Evolutionary conservation across 2,329 filamentous ascomycete species (phyloP).

Genomic region (Clarireedia homoeocarpa): DNA sequence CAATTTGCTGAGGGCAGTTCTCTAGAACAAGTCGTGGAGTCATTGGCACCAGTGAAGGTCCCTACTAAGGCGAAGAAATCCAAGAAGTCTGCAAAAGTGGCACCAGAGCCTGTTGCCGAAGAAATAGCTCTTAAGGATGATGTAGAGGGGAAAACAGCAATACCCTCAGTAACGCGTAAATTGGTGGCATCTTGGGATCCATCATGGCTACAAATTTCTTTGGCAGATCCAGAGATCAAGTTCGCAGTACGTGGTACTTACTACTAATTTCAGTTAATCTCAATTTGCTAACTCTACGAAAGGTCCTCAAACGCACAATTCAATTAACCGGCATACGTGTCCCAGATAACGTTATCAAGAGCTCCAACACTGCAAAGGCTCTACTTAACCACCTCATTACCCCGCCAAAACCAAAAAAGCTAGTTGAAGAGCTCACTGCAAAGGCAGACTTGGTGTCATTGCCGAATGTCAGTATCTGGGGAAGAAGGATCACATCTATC

Average conservation of each 20-base stretch:
- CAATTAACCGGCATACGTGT: constrained; percentile 74
- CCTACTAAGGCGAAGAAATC: constrained; percentile 5
- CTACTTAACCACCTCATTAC: constrained; percentile 47
- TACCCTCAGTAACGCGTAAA: background rate
- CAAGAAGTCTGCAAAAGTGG: constrained; percentile 15
- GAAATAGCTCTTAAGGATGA: constrained; percentile 12
- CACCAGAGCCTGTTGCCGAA: constrained; percentile 25
- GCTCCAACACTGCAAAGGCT: constrained; percentile 44
- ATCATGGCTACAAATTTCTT: constrained; percentile 49
- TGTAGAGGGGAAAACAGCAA: constrained; percentile 1
- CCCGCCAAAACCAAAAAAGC: constrained; percentile 50
- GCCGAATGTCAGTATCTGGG: constrained; percentile 63
- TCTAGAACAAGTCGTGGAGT: constrained; percentile 14
- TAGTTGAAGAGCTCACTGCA: constrained; percentile 50
- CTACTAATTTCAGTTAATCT: background rate
- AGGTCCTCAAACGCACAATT: constrained; percentile 76
- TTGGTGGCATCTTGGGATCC: constrained; percentile 39
- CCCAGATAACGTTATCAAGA: constrained; percentile 59
- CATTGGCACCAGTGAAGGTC: constrained; percentile 1
- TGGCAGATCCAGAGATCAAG: constrained; percentile 54
- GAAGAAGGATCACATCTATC: constrained; percentile 57
- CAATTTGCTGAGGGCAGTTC: constrained; percentile 15
- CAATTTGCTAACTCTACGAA: constrained; percentile 12
- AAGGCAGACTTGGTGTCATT: constrained; percentile 42
- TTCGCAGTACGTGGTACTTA: constrained; percentile 56